These are phyloP conservation scores for Trichoderma guizhouense DNA, from an alignment of 2,329 filamentous ascomycete species.

Conservation along the genomic window DNA sequence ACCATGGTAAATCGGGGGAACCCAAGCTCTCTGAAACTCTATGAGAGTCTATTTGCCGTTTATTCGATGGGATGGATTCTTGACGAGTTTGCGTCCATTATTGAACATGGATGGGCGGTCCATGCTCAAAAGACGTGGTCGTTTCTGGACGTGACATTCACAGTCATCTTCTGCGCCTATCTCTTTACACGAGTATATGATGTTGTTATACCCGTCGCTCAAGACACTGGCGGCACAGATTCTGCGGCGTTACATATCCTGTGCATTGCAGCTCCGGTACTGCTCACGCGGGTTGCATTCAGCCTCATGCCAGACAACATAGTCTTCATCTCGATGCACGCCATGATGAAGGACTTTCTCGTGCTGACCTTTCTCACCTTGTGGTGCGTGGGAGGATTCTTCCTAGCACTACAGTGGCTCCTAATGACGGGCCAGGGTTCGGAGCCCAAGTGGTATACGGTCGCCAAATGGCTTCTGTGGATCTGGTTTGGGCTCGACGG, in stretches of 20 bases:
- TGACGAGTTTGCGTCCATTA: conserved; percentile 61
- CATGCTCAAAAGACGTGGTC: conserved; percentile 74
- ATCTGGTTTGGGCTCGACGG: conserved; percentile 76
- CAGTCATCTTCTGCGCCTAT: conserved; percentile 60
- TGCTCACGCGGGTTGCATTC: conserved; percentile 68
- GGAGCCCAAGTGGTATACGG: conserved; percentile 46
- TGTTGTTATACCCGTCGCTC: conserved; percentile 39
- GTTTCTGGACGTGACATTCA: conserved; percentile 69
- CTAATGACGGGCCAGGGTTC: conserved; percentile 30
- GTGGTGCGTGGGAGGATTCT: conserved; percentile 69
- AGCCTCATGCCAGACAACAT: conserved; percentile 73
- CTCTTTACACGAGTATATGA: conserved; percentile 58
- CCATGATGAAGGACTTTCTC: conserved; percentile 72
- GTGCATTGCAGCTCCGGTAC: conserved; percentile 63
- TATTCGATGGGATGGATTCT: conserved; percentile 67
- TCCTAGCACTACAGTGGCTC: conserved; percentile 68
- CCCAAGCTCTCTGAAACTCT: conserved; percentile 39
- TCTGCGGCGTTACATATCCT: conserved; percentile 60
- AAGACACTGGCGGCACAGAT: conserved; percentile 27
- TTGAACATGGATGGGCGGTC: conserved; percentile 64
- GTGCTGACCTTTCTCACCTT: conserved; percentile 63
- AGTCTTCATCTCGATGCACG: conserved; percentile 68
- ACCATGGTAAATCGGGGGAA: conserved; percentile 59
- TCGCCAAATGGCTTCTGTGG: conserved; percentile 75
- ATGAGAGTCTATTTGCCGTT: conserved; percentile 59